These are phyloP conservation scores for Coffea canephora DNA, from an alignment of 257 asterid genomes.

Conservation along the genomic window DNA sequence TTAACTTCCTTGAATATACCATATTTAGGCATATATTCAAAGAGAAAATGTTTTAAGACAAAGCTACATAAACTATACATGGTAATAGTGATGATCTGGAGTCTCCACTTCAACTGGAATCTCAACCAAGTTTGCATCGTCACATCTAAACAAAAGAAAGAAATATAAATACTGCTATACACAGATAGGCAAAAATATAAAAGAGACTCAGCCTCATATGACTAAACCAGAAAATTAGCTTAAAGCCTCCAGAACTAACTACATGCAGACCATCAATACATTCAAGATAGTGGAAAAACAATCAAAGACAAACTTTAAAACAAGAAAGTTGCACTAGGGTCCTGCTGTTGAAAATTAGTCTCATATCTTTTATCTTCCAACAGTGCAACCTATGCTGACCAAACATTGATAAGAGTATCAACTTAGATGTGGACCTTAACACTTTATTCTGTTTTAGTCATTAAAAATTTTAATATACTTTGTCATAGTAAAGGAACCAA, in stretches of 20 bases:
- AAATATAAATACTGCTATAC: not conserved
- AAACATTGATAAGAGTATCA: no score
- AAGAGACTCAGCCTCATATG: not conserved
- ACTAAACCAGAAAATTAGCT: not conserved
- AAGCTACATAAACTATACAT: constrained; percentile 32
- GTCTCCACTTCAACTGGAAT: constrained; percentile 81
- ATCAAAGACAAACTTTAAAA: not conserved
- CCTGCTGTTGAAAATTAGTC: not conserved
- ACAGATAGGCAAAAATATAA: not conserved
- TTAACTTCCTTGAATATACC: not conserved
- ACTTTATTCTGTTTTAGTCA: no score
- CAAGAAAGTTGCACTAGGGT: not conserved
- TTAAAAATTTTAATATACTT: no score
- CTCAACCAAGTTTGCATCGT: constrained; percentile 57
- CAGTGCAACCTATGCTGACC: no score
- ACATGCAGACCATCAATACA: not conserved
- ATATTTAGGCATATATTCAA: not conserved
- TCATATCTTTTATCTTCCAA: no score
- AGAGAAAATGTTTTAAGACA: not conserved
- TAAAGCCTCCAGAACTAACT: not conserved
- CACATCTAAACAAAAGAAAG: constrained; percentile 40
- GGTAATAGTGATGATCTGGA: constrained; percentile 73
- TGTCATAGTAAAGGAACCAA: no score
- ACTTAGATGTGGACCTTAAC: no score
- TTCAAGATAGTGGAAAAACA: not conserved